Evolutionary conservation across 208 protist species (phyloP), one percentile per base, ranked within the genome.

Genomic region (Endotrypanum monterogeii): DNA sequence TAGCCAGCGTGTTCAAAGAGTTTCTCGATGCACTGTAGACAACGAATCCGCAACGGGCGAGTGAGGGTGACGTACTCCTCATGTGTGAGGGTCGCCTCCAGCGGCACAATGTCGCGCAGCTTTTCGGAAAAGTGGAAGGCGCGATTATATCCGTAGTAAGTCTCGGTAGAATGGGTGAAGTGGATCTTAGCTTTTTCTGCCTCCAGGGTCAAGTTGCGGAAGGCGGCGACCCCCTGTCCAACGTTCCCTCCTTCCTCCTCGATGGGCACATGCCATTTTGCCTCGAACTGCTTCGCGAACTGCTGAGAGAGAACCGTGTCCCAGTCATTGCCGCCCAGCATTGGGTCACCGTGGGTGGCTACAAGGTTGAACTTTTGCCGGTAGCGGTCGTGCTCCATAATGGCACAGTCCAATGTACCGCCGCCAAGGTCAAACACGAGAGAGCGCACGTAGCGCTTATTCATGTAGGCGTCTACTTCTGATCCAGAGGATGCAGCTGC

Each of bases 321-420:
- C 90, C 91, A 98, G 86, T 97, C 94, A 62, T 98, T 94, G 67
- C 94, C 94, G 73, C 94, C 94, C 28, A 98, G 87, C 68, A 96
- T 79, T 46, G 92, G 88, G 75, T 98, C 93, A 25, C 94, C 94
- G 75, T 96, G 91, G 3, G 94, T 96, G 28, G 94, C 91, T 20
- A 96, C 80, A 30, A 98, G 84, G 28, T 78, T 89, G 78, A 95
- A 96, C 44, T 62, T 89, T 32, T 82, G 71, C 32, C 76, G 65
- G 51, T 83, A 65, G 41, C 65, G 67, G 83, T 98, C 87, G 82
- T 96, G 86, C 76, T 95, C 90, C 89, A 98, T 94, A 56, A 98
- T 78, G 66, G 94, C 93, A 73, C 90, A 94, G 75, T 98, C 94
- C 44, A 98, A 81, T 68, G 94, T 98, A 48, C 94, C 94, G 60